A percentile compares a stretch with the other conserved stretches of the same genome.
These are phyloP conservation scores for Aureobasidium melanogenum DNA, from an alignment of 2,329 filamentous ascomycete genomes.

Conservation along the genomic window DNA sequence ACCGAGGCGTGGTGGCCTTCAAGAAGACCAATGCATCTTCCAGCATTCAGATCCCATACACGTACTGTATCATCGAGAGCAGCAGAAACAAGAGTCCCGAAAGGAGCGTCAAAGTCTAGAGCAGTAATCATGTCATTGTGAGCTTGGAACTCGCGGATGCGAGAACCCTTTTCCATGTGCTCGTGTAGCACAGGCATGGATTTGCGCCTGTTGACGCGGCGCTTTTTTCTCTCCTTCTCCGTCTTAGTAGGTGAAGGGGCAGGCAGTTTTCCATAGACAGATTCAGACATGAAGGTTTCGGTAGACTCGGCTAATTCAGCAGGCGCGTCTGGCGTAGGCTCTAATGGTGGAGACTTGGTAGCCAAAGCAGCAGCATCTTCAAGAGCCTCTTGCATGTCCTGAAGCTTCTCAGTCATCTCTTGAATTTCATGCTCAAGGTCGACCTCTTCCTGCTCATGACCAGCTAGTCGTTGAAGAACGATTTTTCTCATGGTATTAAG, in stretches of 20 bases:
- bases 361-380: conserved; percentile 41
- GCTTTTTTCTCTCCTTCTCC: conserved; percentile 34
- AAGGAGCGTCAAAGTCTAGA: conserved; percentile 93
- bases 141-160: conserved; percentile 79
- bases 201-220: conserved; percentile 56
- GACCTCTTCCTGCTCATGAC: conserved; percentile 81
- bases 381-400: conserved; percentile 53
- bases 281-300: conserved; percentile 87
- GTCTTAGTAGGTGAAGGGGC: conserved; percentile 43
- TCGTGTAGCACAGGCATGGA: conserved; percentile 95
- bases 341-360: conserved; percentile 26
- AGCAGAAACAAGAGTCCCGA: conserved; percentile 87
- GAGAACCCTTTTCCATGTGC: conserved; percentile 82
- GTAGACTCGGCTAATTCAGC: conserved; percentile 35
- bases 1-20: conserved; percentile 95
- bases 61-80: conserved; percentile 87
- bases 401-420: conserved; percentile 52
- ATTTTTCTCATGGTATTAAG: conserved; percentile 87
- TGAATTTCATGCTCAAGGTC: conserved; percentile 76
- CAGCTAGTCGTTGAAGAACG: conserved; percentile 76
- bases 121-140: conserved; percentile 84
- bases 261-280: conserved; percentile 89
- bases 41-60: conserved; percentile 94
- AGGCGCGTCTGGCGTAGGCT: conserved; percentile 17
- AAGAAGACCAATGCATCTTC: conserved; percentile 80